Evolutionary conservation across 192 early-diverging fungal genomes (phyloP), one percentile per base, ranked within the genome.

Genomic region (Linnemannia exigua): DNA sequence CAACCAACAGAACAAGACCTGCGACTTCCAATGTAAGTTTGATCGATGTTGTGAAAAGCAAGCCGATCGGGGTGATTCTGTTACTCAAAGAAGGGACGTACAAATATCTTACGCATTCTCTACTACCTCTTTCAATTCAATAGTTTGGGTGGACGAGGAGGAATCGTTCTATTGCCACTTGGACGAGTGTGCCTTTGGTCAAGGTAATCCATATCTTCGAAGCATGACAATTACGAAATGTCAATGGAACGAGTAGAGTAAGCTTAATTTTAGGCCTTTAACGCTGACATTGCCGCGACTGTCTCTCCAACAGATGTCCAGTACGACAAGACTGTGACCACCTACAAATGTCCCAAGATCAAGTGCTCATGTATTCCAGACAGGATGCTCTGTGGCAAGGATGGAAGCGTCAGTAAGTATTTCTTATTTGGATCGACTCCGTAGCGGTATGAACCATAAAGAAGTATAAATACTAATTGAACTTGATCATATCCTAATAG

Each of bases 101-200:
- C 22, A 19, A 41, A 46, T 15, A 71, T 48, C 20, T 48, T 71
- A 31, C 22, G 44, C 33, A 14, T n/a, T 41, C 31, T 76, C 33
- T 71, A 79, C 68, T 36, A 67, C 16, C 35, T 63, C 2, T 31
- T 63, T 19, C 54, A 58, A 58, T n/a, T 25, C 37, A 8, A 44
- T 67, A 92, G 91, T 98, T 80, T 98, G 97, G 97, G 91, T 94
- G 12, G 95, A 91, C 70, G 92, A 94, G 63, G 88, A 90, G 35
- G 95, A 98, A 79, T 95, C 95, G 36, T 98, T 98, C 87, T 98
- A 93, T 82, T 98, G 97, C 81, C 87, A 94, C 37, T 87, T 98
- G 38, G 88, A 91, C 72, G 89, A 93, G 20, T 98, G 97, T 83
- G 70, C 80, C 11, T 93, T 95, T 75, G 85, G 76, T 14, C 89